Conservation (phyloP, 2,329 filamentous ascomycete species). For the Colletotrichum trifolii region DNA sequence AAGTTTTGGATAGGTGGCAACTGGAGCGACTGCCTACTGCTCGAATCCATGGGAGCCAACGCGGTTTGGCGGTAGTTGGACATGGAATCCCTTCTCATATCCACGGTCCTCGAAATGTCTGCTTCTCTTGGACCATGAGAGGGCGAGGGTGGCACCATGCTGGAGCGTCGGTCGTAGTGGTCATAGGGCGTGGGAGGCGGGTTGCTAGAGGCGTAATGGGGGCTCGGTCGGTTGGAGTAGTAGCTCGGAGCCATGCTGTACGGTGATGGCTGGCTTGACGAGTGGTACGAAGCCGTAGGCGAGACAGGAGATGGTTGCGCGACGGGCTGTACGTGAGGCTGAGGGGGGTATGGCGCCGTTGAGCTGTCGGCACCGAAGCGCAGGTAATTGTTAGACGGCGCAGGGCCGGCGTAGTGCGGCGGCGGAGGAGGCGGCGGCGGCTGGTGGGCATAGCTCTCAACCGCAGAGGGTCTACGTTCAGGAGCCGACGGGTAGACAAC, state of each 20-base stretch:
- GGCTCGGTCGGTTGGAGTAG: conserved; percentile 44
- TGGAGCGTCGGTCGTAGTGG: conserved; percentile 51
- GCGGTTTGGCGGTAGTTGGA: conserved; percentile 41
- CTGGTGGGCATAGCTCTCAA: conserved; percentile 53
- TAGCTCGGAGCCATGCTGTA: conserved; percentile 56
- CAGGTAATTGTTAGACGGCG: conserved; percentile 42
- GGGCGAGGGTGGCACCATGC: conserved; percentile 52
- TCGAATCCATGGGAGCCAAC: conserved; percentile 46
- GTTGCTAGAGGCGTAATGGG: conserved; percentile 44
- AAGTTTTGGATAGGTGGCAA: conserved; percentile 12
- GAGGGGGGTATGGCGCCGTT: conserved; percentile 51
- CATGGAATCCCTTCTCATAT: conserved; percentile 41
- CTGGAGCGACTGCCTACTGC: conserved; percentile 10
- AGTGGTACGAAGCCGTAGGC: conserved; percentile 46
- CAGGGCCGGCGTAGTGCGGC: conserved; percentile 45
- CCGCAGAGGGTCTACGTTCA: conserved; percentile 60
- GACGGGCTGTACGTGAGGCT: conserved; percentile 42
- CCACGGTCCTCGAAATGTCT: conserved; percentile 13
- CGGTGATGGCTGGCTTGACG: conserved; percentile 50
- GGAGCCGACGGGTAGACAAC: conserved; percentile 49
- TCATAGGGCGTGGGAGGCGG: conserved; percentile 47
- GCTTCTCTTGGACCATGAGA: conserved; percentile 39
- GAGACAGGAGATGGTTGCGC: conserved; percentile 47
- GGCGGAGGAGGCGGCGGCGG: conserved; percentile 51
- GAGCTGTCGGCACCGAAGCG: conserved; percentile 51